phyloP scores from a whole-genome alignment of 75 land plant genomes.

The Pseudotsuga menziesii region DNA sequence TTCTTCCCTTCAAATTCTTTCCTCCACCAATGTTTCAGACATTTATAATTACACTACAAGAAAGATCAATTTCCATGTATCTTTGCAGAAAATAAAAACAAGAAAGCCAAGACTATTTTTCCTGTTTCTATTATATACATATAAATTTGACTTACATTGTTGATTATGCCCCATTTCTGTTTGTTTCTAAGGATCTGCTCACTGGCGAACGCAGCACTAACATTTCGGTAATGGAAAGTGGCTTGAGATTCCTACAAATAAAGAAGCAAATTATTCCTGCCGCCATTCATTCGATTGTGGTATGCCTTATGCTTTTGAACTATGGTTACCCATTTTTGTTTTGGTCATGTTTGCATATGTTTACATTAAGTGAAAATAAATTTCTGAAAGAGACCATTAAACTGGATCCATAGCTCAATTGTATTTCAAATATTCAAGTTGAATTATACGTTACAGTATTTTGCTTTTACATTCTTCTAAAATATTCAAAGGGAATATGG shows the following conservation, averaged over 20 bases:
- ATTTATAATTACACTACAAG: neutral
- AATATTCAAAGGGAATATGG: neutral
- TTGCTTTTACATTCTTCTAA: neutral
- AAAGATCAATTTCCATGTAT: neutral
- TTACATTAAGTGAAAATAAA: neutral
- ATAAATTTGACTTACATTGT: conserved; percentile 26
- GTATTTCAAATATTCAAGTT: neutral
- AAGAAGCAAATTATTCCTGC: conserved; percentile 69
- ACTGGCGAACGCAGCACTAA: conserved; percentile 92
- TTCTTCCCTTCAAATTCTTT: neutral
- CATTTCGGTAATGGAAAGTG: conserved; percentile 75
- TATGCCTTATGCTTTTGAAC: conserved; percentile 21
- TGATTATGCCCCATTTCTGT: conserved; percentile 47
- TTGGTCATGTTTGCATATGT: neutral
- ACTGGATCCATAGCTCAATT: neutral
- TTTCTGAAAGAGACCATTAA: neutral
- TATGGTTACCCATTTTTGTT: neutral
- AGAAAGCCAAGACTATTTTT: neutral
- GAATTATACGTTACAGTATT: neutral
- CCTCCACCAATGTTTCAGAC: neutral
- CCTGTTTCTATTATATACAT: neutral
- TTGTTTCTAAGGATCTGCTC: conserved; percentile 76
- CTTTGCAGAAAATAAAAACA: neutral
- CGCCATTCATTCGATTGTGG: conserved; percentile 98
- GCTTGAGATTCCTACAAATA: conserved; percentile 59